Evolutionary conservation across 2,329 filamentous ascomycete species (phyloP), one percentile per base, ranked within the genome.

Genomic region (Mollisia scopiformis): DNA sequence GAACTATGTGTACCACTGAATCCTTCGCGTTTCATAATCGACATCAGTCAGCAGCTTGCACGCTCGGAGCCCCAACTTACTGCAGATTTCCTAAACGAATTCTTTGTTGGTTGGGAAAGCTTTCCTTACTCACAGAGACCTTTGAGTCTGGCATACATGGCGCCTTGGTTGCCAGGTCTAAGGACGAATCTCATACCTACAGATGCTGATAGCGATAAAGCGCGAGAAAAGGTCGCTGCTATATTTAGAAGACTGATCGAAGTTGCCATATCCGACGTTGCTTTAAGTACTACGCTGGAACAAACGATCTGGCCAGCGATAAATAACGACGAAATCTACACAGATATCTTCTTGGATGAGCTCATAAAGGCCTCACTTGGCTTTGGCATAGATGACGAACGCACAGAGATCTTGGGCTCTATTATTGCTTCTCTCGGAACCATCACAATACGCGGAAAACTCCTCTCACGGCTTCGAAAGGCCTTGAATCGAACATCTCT

Each of bases 21-120:
- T 62, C 83, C 87, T 2, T 84, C 85, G 3, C 79, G 81, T 25
- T 89, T 90, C 70, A 86, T 90, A 43, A 77, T 90, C 67, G 82
- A 83, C 50, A 87, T 90, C 50, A 90, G 88, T 75, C 83, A 82
- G 68, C 82, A 85, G 62, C 76, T 90, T 16, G 87, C 88, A 8
- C 74, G 77, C 30, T 82, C 86, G 21, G 87, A 90, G 68, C 85
- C 88, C 23, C 87, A 89, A 66, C 78, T 90, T 7, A 90, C 88
- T 0, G 83, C 82, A 7, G 88, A 90, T 68, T 90, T 90, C 68
- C 70, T 90, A 39, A 89, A 87, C n/a, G 88, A 90, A 68, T 90
- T 90, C 70, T 90, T 90, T 61, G 85, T 89, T 25, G 86, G 87
- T 19, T 90, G 88, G 88, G 86, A 88, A 66, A 88, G 86, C 68